Evolutionary conservation across 2,329 filamentous ascomycete species (phyloP).

Genomic region (Beauveria rudraprayagi): DNA sequence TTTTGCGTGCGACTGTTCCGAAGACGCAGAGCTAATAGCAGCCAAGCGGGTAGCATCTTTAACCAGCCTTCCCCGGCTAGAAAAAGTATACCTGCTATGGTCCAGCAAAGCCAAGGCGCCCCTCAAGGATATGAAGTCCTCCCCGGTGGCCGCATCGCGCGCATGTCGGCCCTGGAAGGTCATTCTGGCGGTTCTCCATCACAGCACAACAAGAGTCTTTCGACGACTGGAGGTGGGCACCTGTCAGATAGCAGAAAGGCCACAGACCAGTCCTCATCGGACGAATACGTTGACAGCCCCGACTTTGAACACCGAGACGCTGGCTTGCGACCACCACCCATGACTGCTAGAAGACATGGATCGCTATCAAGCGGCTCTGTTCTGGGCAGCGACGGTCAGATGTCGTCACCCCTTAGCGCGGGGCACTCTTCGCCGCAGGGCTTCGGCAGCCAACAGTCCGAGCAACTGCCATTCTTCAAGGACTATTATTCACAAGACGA

Average conservation of each 20-base stretch:
- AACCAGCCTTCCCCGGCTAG: constrained; percentile 80
- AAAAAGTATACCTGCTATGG: constrained; percentile 35
- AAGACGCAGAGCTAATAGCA: constrained; percentile 39
- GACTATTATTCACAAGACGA: constrained; percentile 98
- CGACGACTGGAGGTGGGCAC: constrained; percentile 20
- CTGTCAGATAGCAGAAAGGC: constrained; percentile 36
- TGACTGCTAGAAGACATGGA: constrained; percentile 63
- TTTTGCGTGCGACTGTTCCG: constrained; percentile 49
- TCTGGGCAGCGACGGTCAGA: constrained; percentile 60
- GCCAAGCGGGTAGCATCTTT: constrained; percentile 66
- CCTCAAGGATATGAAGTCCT: constrained; percentile 62
- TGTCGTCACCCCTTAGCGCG: constrained; percentile 69
- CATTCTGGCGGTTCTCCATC: constrained; percentile 55
- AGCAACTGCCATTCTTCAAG: constrained; percentile 93
- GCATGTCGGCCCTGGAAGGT: constrained; percentile 89
- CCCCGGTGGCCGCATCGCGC: constrained; percentile 80
- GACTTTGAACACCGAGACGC: constrained; percentile 54
- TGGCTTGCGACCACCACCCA: constrained; percentile 50
- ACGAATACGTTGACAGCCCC: constrained; percentile 64
- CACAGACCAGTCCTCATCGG: constrained; percentile 58
- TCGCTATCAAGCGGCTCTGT: constrained; percentile 82
- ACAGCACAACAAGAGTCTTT: constrained; percentile 36
- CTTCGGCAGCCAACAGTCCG: constrained; percentile 80
- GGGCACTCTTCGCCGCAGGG: constrained; percentile 80
- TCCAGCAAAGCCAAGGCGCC: constrained; percentile 21